Evolutionary conservation across 345 rosid genomes (phyloP), one percentile per base, ranked within the genome.

Genomic region (Gossypium ekmanianum): DNA sequence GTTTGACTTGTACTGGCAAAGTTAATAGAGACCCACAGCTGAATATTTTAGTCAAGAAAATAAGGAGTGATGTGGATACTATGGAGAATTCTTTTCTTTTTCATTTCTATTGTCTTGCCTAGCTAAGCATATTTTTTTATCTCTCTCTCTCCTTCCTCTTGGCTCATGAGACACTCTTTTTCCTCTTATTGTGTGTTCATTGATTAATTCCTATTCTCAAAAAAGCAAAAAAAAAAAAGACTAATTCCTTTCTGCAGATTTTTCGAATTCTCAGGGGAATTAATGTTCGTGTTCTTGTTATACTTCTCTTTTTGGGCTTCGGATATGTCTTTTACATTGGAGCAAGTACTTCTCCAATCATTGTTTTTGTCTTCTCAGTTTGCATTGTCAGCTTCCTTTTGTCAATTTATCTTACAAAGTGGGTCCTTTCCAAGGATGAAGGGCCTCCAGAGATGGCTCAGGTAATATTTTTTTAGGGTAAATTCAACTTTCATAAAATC

Each of bases 351-450:
- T 95, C 99, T 78, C 96, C 93, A 0, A 85, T 95, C 81, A 91
- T 95, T 58, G 92, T 95, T 74, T 95, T 95, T 76, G 98, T 95
- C 86, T 89, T 93, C 85, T 68, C 90, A 22, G 80, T 95, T 75
- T 95, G 99, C 87, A 89, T 91, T 63, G 2, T 87, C 83, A 87
- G 97, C 83, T 93, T 95, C 86, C 82, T 93, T 71, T 81, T 91
- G 57, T 81, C 99, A 10, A 24, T 85, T 52, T 91, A 90, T 88
- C 94, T 95, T 68, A 76, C 96, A 68, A 91, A 91, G 84, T 95
- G 99, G 99, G 99, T 95, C 17, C 89, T 95, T 69, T 81, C 98
- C 11, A 95, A 95, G 90, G 99, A 95, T 79, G 99, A 93, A 86
- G 99, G 99, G 10, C 99, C 99, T 83, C 91, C 96, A 24, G 98